These are phyloP conservation scores for Medicago lupulina DNA, from an alignment of 306 rosid species.

Conservation along the genomic window DNA sequence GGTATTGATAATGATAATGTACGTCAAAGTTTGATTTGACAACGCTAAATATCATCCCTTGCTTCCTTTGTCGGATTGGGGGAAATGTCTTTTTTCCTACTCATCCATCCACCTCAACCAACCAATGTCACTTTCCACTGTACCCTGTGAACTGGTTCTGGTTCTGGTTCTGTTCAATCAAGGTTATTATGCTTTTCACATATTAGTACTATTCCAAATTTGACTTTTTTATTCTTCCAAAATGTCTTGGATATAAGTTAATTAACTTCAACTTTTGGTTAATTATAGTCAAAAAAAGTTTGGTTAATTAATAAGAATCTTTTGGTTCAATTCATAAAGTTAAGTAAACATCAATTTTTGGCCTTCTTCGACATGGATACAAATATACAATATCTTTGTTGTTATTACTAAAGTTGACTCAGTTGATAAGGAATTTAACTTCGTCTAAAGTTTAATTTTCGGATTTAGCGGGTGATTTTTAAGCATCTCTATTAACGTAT, in stretches of 20 bases:
- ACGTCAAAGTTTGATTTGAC: constrained; percentile 37
- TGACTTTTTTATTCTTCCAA: not conserved
- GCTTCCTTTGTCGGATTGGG: constrained; percentile 19
- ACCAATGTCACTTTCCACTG: constrained; percentile 36
- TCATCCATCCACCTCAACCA: constrained; percentile 18
- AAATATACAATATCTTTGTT: not conserved
- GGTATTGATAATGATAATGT: not conserved
- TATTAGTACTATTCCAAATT: not conserved
- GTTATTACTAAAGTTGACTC: no score
- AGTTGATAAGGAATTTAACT: no score
- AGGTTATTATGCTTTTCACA: constrained; percentile 4
- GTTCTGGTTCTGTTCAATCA: not conserved
- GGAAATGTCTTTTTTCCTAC: constrained; percentile 21
- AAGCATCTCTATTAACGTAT: no score
- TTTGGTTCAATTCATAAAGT: not conserved
- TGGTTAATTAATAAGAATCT: no score
- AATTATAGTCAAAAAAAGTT: no score
- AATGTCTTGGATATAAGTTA: no score
- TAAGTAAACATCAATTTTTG: not conserved
- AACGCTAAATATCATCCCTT: constrained; percentile 18
- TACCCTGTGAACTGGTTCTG: not conserved
- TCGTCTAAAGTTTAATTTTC: no score
- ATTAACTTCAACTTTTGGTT: no score
- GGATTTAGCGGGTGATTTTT: no score
- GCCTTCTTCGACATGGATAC: not conserved